These are phyloP conservation scores for Francoa sonchifolia DNA, from an alignment of 441 rosid species.

Conservation along the genomic window DNA sequence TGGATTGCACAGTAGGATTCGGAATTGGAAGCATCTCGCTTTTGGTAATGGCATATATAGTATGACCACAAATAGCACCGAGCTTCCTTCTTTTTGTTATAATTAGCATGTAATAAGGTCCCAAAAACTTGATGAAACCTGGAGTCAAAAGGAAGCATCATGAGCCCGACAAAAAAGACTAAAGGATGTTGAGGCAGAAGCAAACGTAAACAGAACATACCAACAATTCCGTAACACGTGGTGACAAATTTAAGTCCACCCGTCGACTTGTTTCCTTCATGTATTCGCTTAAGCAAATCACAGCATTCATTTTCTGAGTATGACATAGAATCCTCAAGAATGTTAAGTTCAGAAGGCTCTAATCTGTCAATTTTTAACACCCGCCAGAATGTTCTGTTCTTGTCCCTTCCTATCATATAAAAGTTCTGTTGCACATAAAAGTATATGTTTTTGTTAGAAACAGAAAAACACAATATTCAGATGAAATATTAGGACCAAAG, in stretches of 20 bases:
- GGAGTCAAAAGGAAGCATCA: slow-evolving; percentile 8
- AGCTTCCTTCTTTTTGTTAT: slow-evolving; percentile 59
- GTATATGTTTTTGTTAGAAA: too few relatives aligned
- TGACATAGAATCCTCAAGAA: slow-evolving; percentile 39
- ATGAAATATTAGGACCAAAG: too few relatives aligned
- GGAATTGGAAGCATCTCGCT: slow-evolving; percentile 46
- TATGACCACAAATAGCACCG: slow-evolving; percentile 58
- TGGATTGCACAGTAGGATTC: slow-evolving; percentile 37
- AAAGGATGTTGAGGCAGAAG: background rate
- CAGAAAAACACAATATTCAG: background rate
- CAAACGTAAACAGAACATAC: slow-evolving; percentile 18
- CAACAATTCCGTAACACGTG: slow-evolving; percentile 60
- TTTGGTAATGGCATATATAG: slow-evolving; percentile 45
- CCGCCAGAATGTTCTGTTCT: slow-evolving; percentile 42
- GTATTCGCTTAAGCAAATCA: slow-evolving; percentile 42
- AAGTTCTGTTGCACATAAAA: slow-evolving; percentile 37
- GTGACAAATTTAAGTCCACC: slow-evolving; percentile 72
- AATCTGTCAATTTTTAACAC: slow-evolving; percentile 50
- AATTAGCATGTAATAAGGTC: slow-evolving; percentile 61
- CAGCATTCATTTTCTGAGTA: slow-evolving; percentile 44
- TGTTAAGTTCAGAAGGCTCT: slow-evolving; percentile 38
- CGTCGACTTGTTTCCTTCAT: slow-evolving; percentile 51
- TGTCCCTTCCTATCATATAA: slow-evolving; percentile 63
- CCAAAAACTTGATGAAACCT: slow-evolving; percentile 69
- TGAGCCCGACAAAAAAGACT: background rate